Conservation (phyloP, 2,329 filamentous ascomycete genomes). For the Dactylellina drechsleri region DNA sequence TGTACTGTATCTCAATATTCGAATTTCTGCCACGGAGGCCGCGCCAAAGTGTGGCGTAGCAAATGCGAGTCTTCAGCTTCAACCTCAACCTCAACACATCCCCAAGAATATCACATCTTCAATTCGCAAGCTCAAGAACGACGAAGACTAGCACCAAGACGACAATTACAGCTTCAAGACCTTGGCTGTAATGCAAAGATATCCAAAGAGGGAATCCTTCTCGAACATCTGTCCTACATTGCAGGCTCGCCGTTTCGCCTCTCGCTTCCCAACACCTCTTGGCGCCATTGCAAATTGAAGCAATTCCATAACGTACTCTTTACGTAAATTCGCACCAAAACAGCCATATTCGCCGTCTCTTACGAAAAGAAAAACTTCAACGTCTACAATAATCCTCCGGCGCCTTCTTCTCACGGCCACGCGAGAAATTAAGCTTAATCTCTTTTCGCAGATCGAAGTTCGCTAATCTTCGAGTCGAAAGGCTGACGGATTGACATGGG, state of each 20-base stretch:
- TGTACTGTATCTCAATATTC: too few species aligned
- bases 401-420: constrained; percentile 19
- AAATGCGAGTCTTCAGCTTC: too few species aligned
- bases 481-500: constrained; percentile 7
- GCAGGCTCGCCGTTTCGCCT: constrained; percentile 24
- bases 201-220: not conserved
- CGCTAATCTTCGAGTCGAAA: constrained; percentile 43
- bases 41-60: too few species aligned
- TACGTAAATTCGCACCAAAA: constrained; percentile 53
- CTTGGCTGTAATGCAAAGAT: not conserved
- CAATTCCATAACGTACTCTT: constrained; percentile 52
- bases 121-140: too few species aligned
- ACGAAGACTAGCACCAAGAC: too few species aligned
- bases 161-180: not conserved
- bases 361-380: constrained; percentile 12
- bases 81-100: too few species aligned
- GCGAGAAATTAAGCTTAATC: constrained; percentile 46
- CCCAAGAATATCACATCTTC: too few species aligned
- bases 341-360: constrained; percentile 25
- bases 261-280: constrained; percentile 24
- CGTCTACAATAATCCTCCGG: constrained; percentile 21
- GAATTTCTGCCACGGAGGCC: too few species aligned
- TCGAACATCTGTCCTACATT: constrained; percentile 21
- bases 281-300: constrained; percentile 23
- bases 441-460: constrained; percentile 25